Evolutionary conservation across 805 yeast genomes (phyloP).

Genomic region (Teunomyces lycoperdinae): DNA sequence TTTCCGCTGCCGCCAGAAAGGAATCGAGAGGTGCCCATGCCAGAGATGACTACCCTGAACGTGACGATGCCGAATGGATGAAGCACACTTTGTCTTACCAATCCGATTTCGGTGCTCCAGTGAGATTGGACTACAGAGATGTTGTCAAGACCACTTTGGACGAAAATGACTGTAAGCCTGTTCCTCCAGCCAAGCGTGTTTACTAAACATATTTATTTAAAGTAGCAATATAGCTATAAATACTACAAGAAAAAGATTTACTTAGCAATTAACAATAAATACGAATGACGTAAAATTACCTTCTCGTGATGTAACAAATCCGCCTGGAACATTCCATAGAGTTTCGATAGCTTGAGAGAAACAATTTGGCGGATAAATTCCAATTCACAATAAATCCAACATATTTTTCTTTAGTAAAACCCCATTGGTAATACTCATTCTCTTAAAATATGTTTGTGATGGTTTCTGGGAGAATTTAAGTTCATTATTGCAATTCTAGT

Average conservation of each 20-base stretch:
- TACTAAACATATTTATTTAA: conserved; percentile 45
- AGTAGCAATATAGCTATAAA: conserved; percentile 1
- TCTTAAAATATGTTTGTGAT: too few relatives aligned
- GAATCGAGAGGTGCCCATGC: conserved; percentile 99
- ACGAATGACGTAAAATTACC: neutral
- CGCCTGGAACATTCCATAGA: neutral
- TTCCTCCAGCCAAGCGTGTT: conserved; percentile 96
- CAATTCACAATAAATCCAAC: too few relatives aligned
- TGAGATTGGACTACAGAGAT: conserved; percentile 76
- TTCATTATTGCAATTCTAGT: too few relatives aligned
- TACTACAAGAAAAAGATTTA: neutral
- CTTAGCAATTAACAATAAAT: neutral
- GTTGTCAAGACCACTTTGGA: conserved; percentile 85
- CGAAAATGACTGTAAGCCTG: conserved; percentile 88
- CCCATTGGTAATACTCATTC: too few relatives aligned
- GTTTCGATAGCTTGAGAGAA: neutral
- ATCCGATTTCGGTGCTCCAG: conserved; percentile 62
- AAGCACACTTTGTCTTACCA: conserved; percentile 97
- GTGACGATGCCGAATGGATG: conserved; percentile 98
- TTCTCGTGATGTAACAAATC: neutral
- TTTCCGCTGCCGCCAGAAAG: conserved; percentile 88
- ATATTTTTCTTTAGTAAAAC: too few relatives aligned
- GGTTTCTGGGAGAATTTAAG: too few relatives aligned
- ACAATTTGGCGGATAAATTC: neutral
- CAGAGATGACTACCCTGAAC: conserved; percentile 93